These are phyloP conservation scores for Magnolia kwangsiensis DNA, from an alignment of 164 flowering plant species.

Conservation along the genomic window DNA sequence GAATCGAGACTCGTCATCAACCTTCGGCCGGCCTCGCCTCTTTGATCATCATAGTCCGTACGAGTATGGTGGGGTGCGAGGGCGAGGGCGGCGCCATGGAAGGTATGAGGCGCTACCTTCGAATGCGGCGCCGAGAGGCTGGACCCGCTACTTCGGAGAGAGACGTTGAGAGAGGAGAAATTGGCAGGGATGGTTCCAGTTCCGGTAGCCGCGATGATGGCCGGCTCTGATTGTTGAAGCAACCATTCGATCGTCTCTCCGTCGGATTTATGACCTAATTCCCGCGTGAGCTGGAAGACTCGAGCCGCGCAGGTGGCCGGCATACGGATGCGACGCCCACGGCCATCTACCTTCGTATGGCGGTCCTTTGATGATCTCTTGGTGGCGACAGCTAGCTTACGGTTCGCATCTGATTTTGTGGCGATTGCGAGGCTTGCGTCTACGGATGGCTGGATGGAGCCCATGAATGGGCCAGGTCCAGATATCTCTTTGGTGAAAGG, in stretches of 20 bases:
- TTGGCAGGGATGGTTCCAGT: conserved; percentile 88
- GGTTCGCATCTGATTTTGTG: conserved; percentile 7
- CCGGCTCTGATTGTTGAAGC: conserved; percentile 80
- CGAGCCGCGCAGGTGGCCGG: conserved; percentile 84
- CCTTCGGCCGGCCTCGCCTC: conserved; percentile 1
- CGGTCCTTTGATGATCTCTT: conserved; percentile 70
- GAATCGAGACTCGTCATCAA: conserved; percentile 1
- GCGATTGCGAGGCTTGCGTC: conserved; percentile 61
- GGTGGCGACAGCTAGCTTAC: conserved; percentile 6
- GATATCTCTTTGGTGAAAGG: conserved; percentile 28
- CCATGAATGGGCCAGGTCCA: conserved; percentile 31
- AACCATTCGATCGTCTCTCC: conserved; percentile 87
- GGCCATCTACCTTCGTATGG: conserved; percentile 78
- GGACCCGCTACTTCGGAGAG: conserved; percentile 60
- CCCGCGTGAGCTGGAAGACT: conserved; percentile 72
- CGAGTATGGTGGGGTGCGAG: conserved; percentile 21
- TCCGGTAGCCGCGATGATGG: conserved; percentile 81
- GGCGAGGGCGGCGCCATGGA: conserved; percentile 50
- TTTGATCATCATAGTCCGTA: conserved; percentile 24
- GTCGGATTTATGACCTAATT: conserved; percentile 75
- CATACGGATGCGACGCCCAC: conserved; percentile 80
- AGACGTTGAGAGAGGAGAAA: conserved; percentile 64
- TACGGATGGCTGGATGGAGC: conserved; percentile 35
- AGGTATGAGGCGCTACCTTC: conserved; percentile 54
- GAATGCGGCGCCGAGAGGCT: conserved; percentile 56